Base-by-base conservation (phyloP, 2,329 filamentous ascomycete genomes). In the Xylariales sp. region DNA sequence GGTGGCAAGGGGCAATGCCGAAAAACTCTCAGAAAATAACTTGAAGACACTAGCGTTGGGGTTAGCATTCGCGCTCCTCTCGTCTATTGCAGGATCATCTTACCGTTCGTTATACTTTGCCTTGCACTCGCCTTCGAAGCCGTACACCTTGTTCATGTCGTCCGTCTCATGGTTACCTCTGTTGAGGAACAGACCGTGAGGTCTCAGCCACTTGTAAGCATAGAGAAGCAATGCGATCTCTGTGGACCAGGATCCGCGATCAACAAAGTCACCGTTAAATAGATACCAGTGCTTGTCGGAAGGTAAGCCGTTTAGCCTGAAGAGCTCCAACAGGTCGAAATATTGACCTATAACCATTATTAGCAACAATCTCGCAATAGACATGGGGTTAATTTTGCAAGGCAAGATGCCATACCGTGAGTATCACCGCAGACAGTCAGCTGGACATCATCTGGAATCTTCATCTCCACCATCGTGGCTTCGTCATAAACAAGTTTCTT, bases 261-360 rank as follows among this genome's bases (percentile, higher is more conserved):
- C 93, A 38, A 98, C 93, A 57, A 98, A 98, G 66, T 98, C 93
- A 48, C 93, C 93, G 61, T 98, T 98, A 75, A 98, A 98, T 11
- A 98, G 76, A 60, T 97, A 98, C 61, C 83, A 86, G 60, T 97
- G 89, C 58, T 85, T 88, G 45, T 91, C 88, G 13, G 76, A 78
- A 0, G 93, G 93, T 46, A 74, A 78, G 29, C 93, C 93, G 52
- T 95, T 96, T 40, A 93, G 76, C 47, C 87, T 76, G 80, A 98
- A 98, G 45, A 98, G 85, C 61, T 98, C 88, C 70, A 98, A 83
- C 29, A 98, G 75, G 62, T 98, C 93, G 60, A 95, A 98, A 68
- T 90, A 98, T 76, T 98, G 93, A 31, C 91, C 87, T 90, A 44
- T n/a, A 13, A 36, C 5, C n/a, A 10, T 38, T 17, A 20, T 16